Evolutionary conservation across 2,329 filamentous ascomycete species (phyloP).

Genomic region (Ophiobolus disseminans): DNA sequence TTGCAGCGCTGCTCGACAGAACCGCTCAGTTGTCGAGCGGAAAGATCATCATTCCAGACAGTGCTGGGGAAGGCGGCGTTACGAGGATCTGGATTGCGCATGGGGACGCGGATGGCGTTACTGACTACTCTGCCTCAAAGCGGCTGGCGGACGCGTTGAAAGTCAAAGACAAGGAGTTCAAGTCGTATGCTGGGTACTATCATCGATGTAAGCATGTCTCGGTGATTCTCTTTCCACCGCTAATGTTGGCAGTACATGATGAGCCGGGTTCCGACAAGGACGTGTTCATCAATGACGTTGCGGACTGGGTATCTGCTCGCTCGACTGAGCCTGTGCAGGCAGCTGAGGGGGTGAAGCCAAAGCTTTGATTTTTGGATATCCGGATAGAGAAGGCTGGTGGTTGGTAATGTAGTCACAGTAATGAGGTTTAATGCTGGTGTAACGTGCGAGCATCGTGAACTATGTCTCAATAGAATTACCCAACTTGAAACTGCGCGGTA

Average conservation of each 20-base stretch:
- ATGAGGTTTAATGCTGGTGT: slow-evolving; percentile 1
- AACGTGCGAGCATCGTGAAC: slow-evolving; percentile 1
- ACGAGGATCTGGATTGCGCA: slow-evolving; percentile 75
- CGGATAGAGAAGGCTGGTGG: not conserved
- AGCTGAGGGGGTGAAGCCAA: slow-evolving; percentile 39
- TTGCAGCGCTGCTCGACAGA: slow-evolving; percentile 79
- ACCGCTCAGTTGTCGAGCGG: slow-evolving; percentile 67
- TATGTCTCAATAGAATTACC: not conserved
- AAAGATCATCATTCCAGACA: slow-evolving; percentile 54
- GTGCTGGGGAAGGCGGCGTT: slow-evolving; percentile 60
- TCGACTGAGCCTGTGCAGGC: slow-evolving; percentile 39
- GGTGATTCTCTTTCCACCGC: not conserved
- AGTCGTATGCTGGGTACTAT: slow-evolving; percentile 76
- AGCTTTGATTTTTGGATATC: slow-evolving; percentile 29
- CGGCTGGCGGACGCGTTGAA: slow-evolving; percentile 66
- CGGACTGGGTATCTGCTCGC: slow-evolving; percentile 45
- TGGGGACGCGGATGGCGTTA: slow-evolving; percentile 76
- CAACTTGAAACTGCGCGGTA: too few species aligned
- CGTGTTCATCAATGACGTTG: slow-evolving; percentile 45
- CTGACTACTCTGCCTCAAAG: slow-evolving; percentile 69
- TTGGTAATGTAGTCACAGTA: not conserved
- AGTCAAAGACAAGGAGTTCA: slow-evolving; percentile 73
- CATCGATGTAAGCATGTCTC: slow-evolving; percentile 65
- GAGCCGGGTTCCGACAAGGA: slow-evolving; percentile 46
- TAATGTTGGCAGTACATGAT: slow-evolving; percentile 44